A percentile compares a stretch with the other conserved stretches of the same genome.
Conservation (phyloP, 352 stramenopile genomes). For the Phytopythium litorale region DNA sequence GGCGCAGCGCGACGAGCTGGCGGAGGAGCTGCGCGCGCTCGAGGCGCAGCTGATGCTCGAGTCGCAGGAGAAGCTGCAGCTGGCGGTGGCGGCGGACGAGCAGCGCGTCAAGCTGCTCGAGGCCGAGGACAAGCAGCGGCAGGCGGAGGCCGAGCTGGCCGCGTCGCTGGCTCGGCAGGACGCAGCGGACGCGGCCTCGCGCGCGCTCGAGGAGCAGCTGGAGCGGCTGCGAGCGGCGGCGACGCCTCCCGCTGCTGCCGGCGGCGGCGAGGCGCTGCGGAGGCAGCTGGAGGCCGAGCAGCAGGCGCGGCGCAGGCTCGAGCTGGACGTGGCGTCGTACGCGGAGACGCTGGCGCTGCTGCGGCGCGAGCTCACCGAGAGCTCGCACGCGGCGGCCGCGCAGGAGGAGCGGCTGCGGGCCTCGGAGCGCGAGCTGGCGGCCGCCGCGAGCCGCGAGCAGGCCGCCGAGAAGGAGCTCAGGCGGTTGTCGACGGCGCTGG, state of each 20-base stretch:
- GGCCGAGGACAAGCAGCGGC: constrained; percentile 10
- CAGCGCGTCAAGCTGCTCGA: constrained; percentile 11
- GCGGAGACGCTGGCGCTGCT: constrained; percentile 52
- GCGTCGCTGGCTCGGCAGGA: constrained; percentile 13
- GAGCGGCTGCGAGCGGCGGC: constrained; percentile 3
- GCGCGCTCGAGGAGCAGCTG: constrained; percentile 17
- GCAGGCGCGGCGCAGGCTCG: constrained; percentile 32
- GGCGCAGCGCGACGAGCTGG: constrained; percentile 30
- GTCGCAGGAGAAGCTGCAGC: constrained; percentile 42
- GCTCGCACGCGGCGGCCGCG: constrained; percentile 29
- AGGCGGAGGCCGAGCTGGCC: constrained; percentile 14
- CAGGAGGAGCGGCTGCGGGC: constrained; percentile 32
- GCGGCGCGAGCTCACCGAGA: constrained; percentile 50
- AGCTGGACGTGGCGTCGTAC: constrained; percentile 68
- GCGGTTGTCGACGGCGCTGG: constrained; percentile 20
- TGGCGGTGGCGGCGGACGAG: constrained; percentile 5
- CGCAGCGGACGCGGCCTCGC: constrained; percentile 6
- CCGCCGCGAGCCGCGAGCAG: constrained; percentile 16
- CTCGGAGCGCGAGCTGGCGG: constrained; percentile 26
- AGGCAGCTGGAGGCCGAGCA: constrained; percentile 37
- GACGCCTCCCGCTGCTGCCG: neutral
- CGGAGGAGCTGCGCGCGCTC: constrained; percentile 43
- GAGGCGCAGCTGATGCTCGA: constrained; percentile 49
- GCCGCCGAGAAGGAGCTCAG: constrained; percentile 31
- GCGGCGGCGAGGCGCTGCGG: constrained; percentile 15